Conservation (phyloP, 306 rosid genomes). For the Vigna angularis region DNA sequence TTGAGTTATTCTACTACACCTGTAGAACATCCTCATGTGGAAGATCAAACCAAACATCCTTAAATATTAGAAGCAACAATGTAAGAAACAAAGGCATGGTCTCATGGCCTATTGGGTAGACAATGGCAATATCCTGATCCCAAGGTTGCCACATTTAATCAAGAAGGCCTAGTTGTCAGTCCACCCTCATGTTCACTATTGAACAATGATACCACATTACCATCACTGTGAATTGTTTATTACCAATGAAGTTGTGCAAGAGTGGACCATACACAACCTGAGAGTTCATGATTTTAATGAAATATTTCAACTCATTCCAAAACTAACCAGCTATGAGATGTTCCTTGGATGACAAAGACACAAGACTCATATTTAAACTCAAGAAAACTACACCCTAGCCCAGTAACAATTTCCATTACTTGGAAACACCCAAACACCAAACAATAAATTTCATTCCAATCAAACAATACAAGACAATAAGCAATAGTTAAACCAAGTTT, state of each 20-base stretch:
- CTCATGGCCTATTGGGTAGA: slow-evolving; percentile 52
- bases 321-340: slow-evolving; percentile 38
- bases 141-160: slow-evolving; percentile 48
- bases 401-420: too few species aligned
- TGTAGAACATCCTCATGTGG: neutral
- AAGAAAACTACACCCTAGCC: too few species aligned
- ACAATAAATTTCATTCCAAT: too few species aligned
- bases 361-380: slow-evolving; percentile 3
- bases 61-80: slow-evolving; percentile 38
- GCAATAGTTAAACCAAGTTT: too few species aligned
- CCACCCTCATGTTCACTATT: slow-evolving; percentile 43
- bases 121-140: slow-evolving; percentile 45
- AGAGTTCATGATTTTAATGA: slow-evolving; percentile 20
- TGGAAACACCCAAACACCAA: too few species aligned
- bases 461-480: too few species aligned
- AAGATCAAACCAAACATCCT: slow-evolving; percentile 48
- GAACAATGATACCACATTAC: slow-evolving; percentile 31
- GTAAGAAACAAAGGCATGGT: slow-evolving; percentile 25
- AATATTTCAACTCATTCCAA: slow-evolving; percentile 35
- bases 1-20: slow-evolving; percentile 11
- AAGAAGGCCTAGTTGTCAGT: slow-evolving; percentile 55
- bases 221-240: slow-evolving; percentile 27
- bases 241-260: slow-evolving; percentile 21
- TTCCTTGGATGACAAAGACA: slow-evolving; percentile 35
- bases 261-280: slow-evolving; percentile 25